phyloP scores from a whole-genome alignment of 1,139 yeast species.

The Yamadazyma sp. region DNA sequence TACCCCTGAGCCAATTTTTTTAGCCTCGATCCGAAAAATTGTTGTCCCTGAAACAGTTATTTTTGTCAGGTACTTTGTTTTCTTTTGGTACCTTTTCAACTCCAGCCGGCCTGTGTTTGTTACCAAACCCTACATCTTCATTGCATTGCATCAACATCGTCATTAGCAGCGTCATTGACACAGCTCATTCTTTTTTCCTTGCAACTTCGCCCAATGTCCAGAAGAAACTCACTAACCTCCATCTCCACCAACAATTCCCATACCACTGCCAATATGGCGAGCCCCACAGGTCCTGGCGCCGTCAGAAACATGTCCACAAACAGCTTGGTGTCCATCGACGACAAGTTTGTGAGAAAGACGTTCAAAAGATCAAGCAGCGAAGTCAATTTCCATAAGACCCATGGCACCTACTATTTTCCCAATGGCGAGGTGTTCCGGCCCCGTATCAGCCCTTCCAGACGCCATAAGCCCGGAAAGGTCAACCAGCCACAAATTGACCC shows the following conservation, averaged over 20 bases:
- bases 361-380: slow-evolving; percentile 23
- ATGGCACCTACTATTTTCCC: slow-evolving; percentile 48
- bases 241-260: slow-evolving; percentile 22
- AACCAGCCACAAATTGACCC: slow-evolving; percentile 5
- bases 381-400: slow-evolving; percentile 15
- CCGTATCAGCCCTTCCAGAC: slow-evolving; percentile 33
- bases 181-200: too few species aligned
- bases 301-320: slow-evolving; percentile 40
- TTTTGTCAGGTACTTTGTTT: too few species aligned
- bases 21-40: too few species aligned
- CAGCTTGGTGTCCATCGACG: slow-evolving; percentile 37
- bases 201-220: too few species aligned
- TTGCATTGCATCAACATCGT: too few species aligned
- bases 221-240: slow-evolving; percentile 39
- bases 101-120: neutral
- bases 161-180: too few species aligned
- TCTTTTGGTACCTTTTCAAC: too few species aligned
- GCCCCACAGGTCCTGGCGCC: slow-evolving; percentile 4
- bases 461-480: slow-evolving; percentile 38
- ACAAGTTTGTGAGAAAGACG: slow-evolving; percentile 25
- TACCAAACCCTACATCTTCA: neutral
- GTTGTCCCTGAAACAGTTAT: neutral
- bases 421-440: slow-evolving; percentile 59
- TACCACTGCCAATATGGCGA: slow-evolving; percentile 2
- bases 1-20: too few species aligned